Percentiles rank a stretch among this genome's conserved stretches.
Evolutionary conservation across 2,329 filamentous ascomycete genomes (phyloP).

Genomic region (Stylonectria norvegica): DNA sequence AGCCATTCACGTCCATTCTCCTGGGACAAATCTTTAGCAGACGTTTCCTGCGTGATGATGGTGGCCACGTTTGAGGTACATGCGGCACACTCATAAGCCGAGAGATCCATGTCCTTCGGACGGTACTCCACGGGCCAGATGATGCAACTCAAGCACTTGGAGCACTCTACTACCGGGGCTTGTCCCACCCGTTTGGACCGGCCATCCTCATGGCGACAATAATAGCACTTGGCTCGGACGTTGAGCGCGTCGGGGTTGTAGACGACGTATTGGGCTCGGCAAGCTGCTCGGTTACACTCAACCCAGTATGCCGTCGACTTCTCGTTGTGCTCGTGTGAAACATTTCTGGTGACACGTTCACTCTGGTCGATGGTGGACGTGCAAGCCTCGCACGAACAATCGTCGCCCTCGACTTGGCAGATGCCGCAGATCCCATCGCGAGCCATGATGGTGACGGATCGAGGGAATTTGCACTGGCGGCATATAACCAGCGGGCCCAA

Average conservation of each 20-base stretch:
- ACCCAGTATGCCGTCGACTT: slow-evolving; percentile 41
- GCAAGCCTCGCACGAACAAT: slow-evolving; percentile 22
- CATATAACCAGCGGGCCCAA: slow-evolving; percentile 44
- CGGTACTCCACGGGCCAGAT: slow-evolving; percentile 47
- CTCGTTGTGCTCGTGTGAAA: slow-evolving; percentile 30
- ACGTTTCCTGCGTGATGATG: slow-evolving; percentile 36
- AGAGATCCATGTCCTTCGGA: slow-evolving; percentile 28
- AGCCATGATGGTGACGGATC: slow-evolving; percentile 50
- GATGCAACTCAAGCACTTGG: slow-evolving; percentile 41
- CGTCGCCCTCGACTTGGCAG: slow-evolving; percentile 27
- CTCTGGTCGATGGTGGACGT: slow-evolving; percentile 21
- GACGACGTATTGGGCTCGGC: slow-evolving; percentile 49
- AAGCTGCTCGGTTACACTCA: slow-evolving; percentile 42
- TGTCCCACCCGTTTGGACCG: slow-evolving; percentile 6
- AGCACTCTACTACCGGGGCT: slow-evolving; percentile 45
- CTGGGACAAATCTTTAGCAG: slow-evolving; percentile 32
- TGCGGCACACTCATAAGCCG: slow-evolving; percentile 39
- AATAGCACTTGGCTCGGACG: slow-evolving; percentile 47
- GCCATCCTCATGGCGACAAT: slow-evolving; percentile 36
- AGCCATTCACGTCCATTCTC: slow-evolving; percentile 45
- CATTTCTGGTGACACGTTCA: slow-evolving; percentile 24
- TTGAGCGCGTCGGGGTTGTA: slow-evolving; percentile 41
- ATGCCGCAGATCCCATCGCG: slow-evolving; percentile 38
- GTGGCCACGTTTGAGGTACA: slow-evolving; percentile 36
- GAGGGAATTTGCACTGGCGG: slow-evolving; percentile 40